Evolutionary conservation across 2,329 filamentous ascomycete species (phyloP), one percentile per base, ranked within the genome.

Genomic region (Paecilomyces variotii): DNA sequence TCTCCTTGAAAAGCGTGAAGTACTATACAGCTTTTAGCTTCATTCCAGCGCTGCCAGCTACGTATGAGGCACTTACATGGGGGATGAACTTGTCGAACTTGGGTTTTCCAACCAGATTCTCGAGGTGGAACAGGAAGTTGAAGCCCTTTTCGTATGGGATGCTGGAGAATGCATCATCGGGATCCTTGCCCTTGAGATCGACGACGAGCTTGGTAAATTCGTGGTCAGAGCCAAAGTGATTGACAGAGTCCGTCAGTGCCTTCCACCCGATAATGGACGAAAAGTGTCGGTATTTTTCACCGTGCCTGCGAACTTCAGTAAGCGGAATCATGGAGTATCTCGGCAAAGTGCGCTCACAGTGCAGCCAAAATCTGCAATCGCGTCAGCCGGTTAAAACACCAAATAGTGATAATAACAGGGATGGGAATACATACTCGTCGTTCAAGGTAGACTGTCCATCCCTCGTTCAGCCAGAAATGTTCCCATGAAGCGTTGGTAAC

Each of bases 141-240:
- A 96, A 97, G 2, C 93, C 93, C 76, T 99, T 97, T 72, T 97
- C 93, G 68, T 99, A 99, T 0, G 94, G 91, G 34, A 97, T 81
- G 27, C 85, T 89, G 65, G 89, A 95, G 78, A 97, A 99, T 1
- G 93, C 90, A 73, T 99, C 94, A 72, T 97, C 94, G 0, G 94
- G 94, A 67, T 97, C 93, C 64, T 94, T 87, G 59, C 90, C 91
- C 70, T 93, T 89, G 63, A 97, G 87, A 71, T 90, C 87, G 60
- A 92, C 84, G 64, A 96, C 86, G 57, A 99, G 82, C 73, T 95
- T 95, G 6, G 94, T 99, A 77, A 94, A 97, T 66, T 93, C 88
- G 70, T 96, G 91, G 63, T 95, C 88, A 56, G 85, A 79, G 45
- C 93, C 93, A 67, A 87, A 94, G 45, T 86, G 82, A 34, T 87